phyloP scores from a whole-genome alignment of 345 rosid species.

The Alliaria petiolata region DNA sequence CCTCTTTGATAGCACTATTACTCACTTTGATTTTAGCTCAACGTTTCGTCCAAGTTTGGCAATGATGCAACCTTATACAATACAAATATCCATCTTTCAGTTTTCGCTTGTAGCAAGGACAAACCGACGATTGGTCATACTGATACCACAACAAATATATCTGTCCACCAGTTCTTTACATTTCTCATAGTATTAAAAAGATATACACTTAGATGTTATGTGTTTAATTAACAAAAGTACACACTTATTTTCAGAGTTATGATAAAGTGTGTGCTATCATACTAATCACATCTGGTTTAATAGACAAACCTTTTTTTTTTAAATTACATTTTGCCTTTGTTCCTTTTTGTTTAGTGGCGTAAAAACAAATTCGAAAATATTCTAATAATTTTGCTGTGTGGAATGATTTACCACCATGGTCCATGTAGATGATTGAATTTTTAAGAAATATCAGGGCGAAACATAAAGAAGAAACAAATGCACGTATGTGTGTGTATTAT shows the following conservation, averaged over 20 bases:
- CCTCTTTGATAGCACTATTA: background rate
- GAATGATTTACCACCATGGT: background rate
- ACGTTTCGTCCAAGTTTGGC: background rate
- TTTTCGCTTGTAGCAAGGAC: background rate
- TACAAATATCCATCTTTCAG: background rate
- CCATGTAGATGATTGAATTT: background rate
- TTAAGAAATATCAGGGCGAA: background rate
- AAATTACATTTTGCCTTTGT: background rate
- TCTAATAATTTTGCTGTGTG: too few species aligned
- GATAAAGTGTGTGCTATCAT: background rate
- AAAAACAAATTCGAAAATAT: background rate
- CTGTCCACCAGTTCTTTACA: background rate
- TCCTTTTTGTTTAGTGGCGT: background rate
- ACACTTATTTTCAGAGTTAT: background rate
- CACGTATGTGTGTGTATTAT: background rate
- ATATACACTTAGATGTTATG: background rate
- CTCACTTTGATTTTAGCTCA: background rate
- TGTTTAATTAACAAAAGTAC: background rate
- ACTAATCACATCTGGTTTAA: background rate
- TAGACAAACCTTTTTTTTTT: background rate
- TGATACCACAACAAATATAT: too few species aligned
- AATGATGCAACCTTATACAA: background rate
- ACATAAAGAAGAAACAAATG: background rate
- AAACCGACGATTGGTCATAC: background rate
- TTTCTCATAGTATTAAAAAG: background rate